Percentiles rank a stretch among this genome's conserved stretches.
These are phyloP conservation scores for Phytophthora aleatoria DNA, from an alignment of 352 stramenopile species.

Conservation along the genomic window DNA sequence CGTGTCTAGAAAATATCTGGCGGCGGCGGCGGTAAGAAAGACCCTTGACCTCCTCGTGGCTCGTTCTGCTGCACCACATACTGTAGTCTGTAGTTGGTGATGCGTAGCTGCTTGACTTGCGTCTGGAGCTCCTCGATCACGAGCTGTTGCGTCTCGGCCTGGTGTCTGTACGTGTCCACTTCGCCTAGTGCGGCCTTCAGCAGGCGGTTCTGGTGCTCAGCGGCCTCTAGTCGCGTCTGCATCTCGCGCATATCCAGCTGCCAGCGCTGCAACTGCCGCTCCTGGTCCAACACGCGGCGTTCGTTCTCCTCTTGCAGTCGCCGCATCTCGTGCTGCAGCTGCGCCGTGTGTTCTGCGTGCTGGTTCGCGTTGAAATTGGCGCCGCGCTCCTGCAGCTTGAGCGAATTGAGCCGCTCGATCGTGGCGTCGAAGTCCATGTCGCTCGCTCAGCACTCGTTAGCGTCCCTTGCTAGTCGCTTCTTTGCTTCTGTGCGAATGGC, in stretches of 20 bases:
- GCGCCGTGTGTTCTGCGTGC: slow-evolving; percentile 21
- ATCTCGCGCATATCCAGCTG: slow-evolving; percentile 58
- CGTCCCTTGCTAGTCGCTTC: slow-evolving; percentile 17
- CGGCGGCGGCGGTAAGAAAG: slow-evolving; percentile 61
- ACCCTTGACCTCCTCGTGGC: slow-evolving; percentile 38
- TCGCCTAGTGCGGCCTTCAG: slow-evolving; percentile 49
- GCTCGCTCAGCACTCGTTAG: slow-evolving; percentile 5
- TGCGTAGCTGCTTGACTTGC: slow-evolving; percentile 71
- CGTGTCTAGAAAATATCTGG: slow-evolving; percentile 67
- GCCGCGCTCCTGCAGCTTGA: slow-evolving; percentile 63
- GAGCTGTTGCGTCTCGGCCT: slow-evolving; percentile 63
- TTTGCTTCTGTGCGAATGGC: slow-evolving; percentile 7
- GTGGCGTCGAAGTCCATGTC: slow-evolving; percentile 65
- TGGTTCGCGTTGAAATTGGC: slow-evolving; percentile 9
- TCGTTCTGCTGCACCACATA: slow-evolving; percentile 78
- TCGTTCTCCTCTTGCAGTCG: slow-evolving; percentile 59
- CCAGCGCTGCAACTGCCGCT: slow-evolving; percentile 49
- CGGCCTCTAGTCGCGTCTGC: slow-evolving; percentile 45
- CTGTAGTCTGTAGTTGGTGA: slow-evolving; percentile 75
- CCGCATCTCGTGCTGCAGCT: slow-evolving; percentile 43
- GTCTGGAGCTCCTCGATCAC: slow-evolving; percentile 70
- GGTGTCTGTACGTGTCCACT: slow-evolving; percentile 48
- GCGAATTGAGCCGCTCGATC: slow-evolving; percentile 75
- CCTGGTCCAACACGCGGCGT: slow-evolving; percentile 45
- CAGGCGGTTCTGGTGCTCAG: slow-evolving; percentile 62